These are phyloP conservation scores for Termitomyces sp. DNA, from an alignment of 768 basidiomycete genomes.

Conservation along the genomic window DNA sequence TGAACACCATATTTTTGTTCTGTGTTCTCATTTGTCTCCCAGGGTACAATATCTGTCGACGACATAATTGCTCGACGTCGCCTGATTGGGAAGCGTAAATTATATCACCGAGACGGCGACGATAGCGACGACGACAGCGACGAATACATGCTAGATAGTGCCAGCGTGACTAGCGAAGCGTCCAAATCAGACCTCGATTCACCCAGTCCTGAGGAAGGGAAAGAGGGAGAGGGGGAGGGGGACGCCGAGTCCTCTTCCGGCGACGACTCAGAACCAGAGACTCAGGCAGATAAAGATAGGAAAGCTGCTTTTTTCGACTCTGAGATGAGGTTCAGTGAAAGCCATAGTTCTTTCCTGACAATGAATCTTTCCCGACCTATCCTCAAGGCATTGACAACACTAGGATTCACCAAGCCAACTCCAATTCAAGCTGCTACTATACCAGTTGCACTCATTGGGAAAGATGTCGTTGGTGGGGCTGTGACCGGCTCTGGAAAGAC, in stretches of 20 bases:
- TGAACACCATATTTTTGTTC: background rate
- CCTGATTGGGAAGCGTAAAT: conserved; percentile 60
- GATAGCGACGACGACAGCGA: conserved; percentile 26
- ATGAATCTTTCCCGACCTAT: conserved; percentile 97
- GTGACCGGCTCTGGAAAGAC: conserved; percentile 99
- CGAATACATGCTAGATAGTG: conserved; percentile 21
- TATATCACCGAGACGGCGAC: conserved; percentile 32
- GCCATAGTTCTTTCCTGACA: conserved; percentile 77
- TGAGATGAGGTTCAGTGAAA: conserved; percentile 37
- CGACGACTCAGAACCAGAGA: conserved; percentile 45
- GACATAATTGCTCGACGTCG: conserved; percentile 82
- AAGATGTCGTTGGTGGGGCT: conserved; percentile 93
- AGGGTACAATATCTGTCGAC: conserved; percentile 84
- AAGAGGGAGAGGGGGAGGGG: conserved; percentile 28
- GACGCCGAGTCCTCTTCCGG: conserved; percentile 22
- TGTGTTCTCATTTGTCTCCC: conserved; percentile 2
- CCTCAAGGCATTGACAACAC: conserved; percentile 79
- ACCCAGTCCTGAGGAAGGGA: conserved; percentile 22
- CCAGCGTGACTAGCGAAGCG: conserved; percentile 24
- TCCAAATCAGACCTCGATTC: conserved; percentile 25
- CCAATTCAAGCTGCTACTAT: conserved; percentile 95
- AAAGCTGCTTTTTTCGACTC: conserved; percentile 89
- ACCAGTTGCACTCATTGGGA: conserved; percentile 88
- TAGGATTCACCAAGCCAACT: conserved; percentile 81
- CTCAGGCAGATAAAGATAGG: conserved; percentile 63